Base-by-base conservation (phyloP, 805 yeast species). In the Scheffersomyces ergatensis region DNA sequence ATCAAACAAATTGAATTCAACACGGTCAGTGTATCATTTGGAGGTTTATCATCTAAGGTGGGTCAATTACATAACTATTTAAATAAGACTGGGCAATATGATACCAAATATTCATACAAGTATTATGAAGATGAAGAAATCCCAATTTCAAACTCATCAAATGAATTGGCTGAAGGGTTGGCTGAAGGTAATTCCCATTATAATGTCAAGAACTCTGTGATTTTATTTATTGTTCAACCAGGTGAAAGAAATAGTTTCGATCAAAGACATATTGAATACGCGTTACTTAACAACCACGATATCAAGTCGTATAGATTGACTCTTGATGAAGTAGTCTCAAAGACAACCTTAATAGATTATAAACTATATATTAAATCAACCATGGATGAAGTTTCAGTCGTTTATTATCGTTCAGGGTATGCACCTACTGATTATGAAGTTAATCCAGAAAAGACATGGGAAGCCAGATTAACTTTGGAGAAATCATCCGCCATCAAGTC, bases 1-100 rank as follows among this genome's bases (percentile, higher is more conserved):
- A 84, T 92, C 54, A 90, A 92, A 57, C 99, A 93, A 62, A 93
- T 93, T 38, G 99, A 93, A 61, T 92, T 92, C 68, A 93, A 93
- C 63, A 90, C 99, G 1, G 88, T 93, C 3, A 85, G 96, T 53
- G 96, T 92, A 3, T 90, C 97, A 1, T 93, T 93, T 67, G 97
- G 95, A 16, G 98, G 95, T 0, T 70, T 93, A 42, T 83, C 96
- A 2, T 60, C 89, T 12, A 85, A 83, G 57, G 92, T 88, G 19
- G 85, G 93, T 16, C 70, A 78, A 49, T 67, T 88, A 42, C 99
- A 93, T 62, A 61, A 72, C 16, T 87, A 76, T 51, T 62, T 85
- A 54, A 84, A 85, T 56, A 55, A 62, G 3, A 54, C 68, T 6
- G 89, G 89, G 2, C 60, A 63, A n/a, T 86, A 85, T 54, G 67